Percentiles rank a stretch among this genome's conserved stretches.
These are phyloP conservation scores for Nitzschia sp. DNA, from an alignment of 108 stramenopile genomes.

Conservation along the genomic window DNA sequence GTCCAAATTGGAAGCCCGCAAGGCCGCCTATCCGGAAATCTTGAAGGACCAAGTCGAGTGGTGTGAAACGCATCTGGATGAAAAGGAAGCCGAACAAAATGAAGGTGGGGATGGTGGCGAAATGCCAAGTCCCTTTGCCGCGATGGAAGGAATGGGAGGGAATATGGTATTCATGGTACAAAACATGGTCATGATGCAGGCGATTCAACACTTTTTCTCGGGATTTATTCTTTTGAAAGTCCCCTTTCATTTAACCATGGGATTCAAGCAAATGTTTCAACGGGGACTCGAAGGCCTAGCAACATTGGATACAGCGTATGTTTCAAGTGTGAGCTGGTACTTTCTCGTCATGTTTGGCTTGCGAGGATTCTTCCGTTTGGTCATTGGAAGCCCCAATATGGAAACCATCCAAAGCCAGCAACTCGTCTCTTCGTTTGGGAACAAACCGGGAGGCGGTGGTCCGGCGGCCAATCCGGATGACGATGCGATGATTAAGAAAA, in stretches of 20 bases:
- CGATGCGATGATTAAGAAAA: slow-evolving; percentile 41
- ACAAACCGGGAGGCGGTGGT: slow-evolving; percentile 29
- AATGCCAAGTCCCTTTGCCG: slow-evolving; percentile 44
- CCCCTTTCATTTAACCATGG: slow-evolving; percentile 92
- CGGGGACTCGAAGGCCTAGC: slow-evolving; percentile 82
- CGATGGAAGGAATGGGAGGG: slow-evolving; percentile 75
- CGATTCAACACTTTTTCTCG: slow-evolving; percentile 93
- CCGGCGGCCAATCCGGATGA: slow-evolving; percentile 33
- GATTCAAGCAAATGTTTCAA: slow-evolving; percentile 99
- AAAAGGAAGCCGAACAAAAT: slow-evolving; percentile 30
- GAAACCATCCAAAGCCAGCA: slow-evolving; percentile 58
- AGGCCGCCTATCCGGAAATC: slow-evolving; percentile 26
- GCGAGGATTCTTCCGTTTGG: slow-evolving; percentile 86
- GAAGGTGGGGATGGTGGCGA: slow-evolving; percentile 44
- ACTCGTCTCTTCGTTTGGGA: slow-evolving; percentile 53
- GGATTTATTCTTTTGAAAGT: slow-evolving; percentile 95
- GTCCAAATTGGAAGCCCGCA: slow-evolving; percentile 49
- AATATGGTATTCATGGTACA: slow-evolving; percentile 96
- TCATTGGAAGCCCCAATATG: slow-evolving; percentile 85
- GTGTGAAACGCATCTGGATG: slow-evolving; percentile 38
- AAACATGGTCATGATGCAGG: slow-evolving; percentile 99
- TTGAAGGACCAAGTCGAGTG: slow-evolving; percentile 43
- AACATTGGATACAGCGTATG: slow-evolving; percentile 94
- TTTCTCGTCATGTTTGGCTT: slow-evolving; percentile 98
- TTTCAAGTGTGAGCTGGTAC: slow-evolving; percentile 91